These are phyloP conservation scores for Aspergillus novoparasiticus DNA, from an alignment of 2,329 filamentous ascomycete species.

Conservation along the genomic window DNA sequence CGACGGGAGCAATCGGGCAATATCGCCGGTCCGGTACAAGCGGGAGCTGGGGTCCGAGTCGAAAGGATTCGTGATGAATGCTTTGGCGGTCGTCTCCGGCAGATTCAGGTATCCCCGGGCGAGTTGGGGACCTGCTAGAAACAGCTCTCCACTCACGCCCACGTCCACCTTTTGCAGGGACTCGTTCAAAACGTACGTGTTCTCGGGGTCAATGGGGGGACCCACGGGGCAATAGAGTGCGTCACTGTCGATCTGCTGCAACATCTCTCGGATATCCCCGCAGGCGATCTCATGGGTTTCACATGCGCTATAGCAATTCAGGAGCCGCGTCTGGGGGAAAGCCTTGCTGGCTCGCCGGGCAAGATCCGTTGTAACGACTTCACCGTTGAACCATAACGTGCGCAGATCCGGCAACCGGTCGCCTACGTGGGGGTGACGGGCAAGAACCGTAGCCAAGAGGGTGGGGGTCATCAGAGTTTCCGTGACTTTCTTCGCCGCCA, in stretches of 20 bases:
- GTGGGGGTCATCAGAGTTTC: conserved; percentile 86
- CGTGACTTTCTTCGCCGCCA: conserved; percentile 67
- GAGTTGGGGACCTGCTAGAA: conserved; percentile 71
- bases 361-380: conserved; percentile 78
- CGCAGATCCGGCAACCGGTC: conserved; percentile 65
- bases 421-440: conserved; percentile 68
- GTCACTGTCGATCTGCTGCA: conserved; percentile 56
- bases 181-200: conserved; percentile 74
- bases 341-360: conserved; percentile 68
- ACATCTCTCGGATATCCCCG: conserved; percentile 70
- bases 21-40: conserved; percentile 76
- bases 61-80: conserved; percentile 70
- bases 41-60: conserved; percentile 60
- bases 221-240: conserved; percentile 73
- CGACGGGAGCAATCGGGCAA: conserved; percentile 66
- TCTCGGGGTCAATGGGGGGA: conserved; percentile 65
- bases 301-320: conserved; percentile 81
- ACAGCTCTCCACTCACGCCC: conserved; percentile 71
- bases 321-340: conserved; percentile 68
- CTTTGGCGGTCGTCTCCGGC: conserved; percentile 74
- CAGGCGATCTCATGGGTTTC: conserved; percentile 81
- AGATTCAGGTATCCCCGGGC: conserved; percentile 78
- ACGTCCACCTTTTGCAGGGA: conserved; percentile 63
- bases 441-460: conserved; percentile 71
- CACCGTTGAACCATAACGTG: conserved; percentile 78